Base-by-base conservation (phyloP, 23 red algal species). In the Agarophyton chilense region DNA sequence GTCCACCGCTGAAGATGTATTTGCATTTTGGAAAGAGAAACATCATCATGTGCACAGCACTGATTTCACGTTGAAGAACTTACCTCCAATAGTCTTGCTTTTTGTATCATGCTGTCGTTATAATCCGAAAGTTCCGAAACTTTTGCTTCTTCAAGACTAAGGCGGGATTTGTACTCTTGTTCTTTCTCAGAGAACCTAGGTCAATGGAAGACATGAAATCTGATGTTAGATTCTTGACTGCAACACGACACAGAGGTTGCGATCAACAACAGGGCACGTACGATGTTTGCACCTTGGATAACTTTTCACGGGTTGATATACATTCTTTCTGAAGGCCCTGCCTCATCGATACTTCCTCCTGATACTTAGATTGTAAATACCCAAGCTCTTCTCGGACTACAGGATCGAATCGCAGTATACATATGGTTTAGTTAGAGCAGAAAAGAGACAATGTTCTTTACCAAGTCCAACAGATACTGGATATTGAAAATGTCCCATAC, bases 111-210 rank as follows among this genome's bases (percentile, higher is more conserved):
- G 68, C 21, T 74, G n/a, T 74, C 22, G n/a, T 47, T 74, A 39
- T 74, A 74, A 11, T 39, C 33, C 21, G 43, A 74, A 46, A 74
- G 68, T 74, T 74, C 41, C 14, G 68, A 74, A 6, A 74, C 25
- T 16, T 74, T 24, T 11, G 39, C 43, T 21, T 43, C 21, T 47
- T 74, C 22, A 19, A 12, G 21, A 29, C 1, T 2, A 74, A 46
- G 33, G 3, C 16, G 40, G 21, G 19, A 16, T 22, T 74, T 24
- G 68, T 46, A 74, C 68, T 74, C 39, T 74, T 33, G 38, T 18
- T 74, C 68, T 28, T 43, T 74, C 21, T 74, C 43, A 47, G 68
- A 16, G 43, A 74, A 49, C 21, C 68, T 74, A 10, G 38, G 26
- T 49, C 6, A 1, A 74, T 5, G 7, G 16, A 9, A 29, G 11